Conservation (phyloP, 192 early-diverging fungal species). For the Umbelopsis isabellina region DNA sequence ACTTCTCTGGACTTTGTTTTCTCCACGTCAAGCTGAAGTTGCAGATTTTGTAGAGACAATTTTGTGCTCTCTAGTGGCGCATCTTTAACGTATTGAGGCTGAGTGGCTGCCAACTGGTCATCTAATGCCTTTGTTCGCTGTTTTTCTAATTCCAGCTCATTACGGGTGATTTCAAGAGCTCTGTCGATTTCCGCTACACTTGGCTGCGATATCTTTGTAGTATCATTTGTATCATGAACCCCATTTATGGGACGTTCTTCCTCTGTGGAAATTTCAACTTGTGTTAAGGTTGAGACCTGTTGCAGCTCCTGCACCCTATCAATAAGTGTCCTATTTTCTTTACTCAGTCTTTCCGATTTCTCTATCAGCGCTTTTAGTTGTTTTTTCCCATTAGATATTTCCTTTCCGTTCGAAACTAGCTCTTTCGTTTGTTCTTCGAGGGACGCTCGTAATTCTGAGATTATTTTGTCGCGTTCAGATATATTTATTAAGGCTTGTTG, state of each 20-base stretch:
- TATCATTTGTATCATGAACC: not conserved
- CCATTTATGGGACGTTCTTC: not conserved
- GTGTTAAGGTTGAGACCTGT: not conserved
- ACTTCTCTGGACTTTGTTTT: not conserved
- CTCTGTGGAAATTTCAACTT: not conserved
- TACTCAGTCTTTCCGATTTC: slow-evolving; percentile 1
- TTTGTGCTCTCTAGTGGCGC: not conserved
- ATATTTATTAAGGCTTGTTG: not conserved
- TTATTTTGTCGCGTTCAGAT: not conserved
- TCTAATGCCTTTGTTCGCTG: not conserved
- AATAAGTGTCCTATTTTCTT: slow-evolving; percentile 15
- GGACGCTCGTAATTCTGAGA: not conserved
- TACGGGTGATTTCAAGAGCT: not conserved
- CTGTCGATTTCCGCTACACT: not conserved
- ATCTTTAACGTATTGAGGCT: not conserved
- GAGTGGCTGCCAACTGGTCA: not conserved
- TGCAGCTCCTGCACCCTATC: slow-evolving; percentile 1
- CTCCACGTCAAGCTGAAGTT: slow-evolving; percentile 4
- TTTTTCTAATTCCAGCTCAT: not conserved
- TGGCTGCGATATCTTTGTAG: not conserved
- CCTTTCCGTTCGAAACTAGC: not conserved
- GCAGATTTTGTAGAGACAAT: not conserved
- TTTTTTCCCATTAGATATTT: slow-evolving; percentile 7
- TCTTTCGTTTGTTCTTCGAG: not conserved
- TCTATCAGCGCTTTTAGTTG: not conserved